Evolutionary conservation across 1,284 basidiomycete species (phyloP), one percentile per base, ranked within the genome.

Genomic region (Irpex sp.): DNA sequence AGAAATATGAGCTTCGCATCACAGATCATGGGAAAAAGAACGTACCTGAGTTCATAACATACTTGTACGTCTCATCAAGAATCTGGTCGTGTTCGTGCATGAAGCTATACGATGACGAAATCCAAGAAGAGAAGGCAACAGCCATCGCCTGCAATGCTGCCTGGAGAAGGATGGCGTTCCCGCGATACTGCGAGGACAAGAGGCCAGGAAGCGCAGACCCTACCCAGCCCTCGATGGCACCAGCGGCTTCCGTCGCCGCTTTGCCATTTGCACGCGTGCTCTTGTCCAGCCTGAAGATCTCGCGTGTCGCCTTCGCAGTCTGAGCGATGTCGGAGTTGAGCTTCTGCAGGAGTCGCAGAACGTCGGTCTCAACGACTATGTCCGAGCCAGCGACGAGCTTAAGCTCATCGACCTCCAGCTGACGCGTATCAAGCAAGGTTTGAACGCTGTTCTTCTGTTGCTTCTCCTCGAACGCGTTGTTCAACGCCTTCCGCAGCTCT

Each of bases 11-110:
- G 38, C 11, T 58, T 15, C 5, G 17, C 6, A 34, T 52, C 15
- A 17, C 6, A 51, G 6, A 48, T 37, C 19, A 5, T 8, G 26
- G 44, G 9, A 56, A 11, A 19, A 26, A 51, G 38, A 9, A 34
- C 64, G 17, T 59, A 63, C 64, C 64, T 58, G 64, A 57, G 49
- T 65, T 65, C 64, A 65, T 65, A n/a, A 65, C 55, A 48, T 60
- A 65, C 54, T 65, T 65, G 59, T 65, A 65, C 11, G 64, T 65
- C 57, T 65, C 64, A 59, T 65, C 64, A 19, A 65, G 49, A 34
- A 65, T 62, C 21, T 65, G 64, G 59, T 65, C 64, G 56, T 65
- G 62, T 40, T 65, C 64, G 51, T 65, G 64, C 64, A 65, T 65
- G 62, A 65, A 65, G 57, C 64, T 65, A 37, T 65, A 65, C 40